These are phyloP conservation scores for Talaromyces piceae DNA, from an alignment of 2,329 filamentous ascomycete species.

Conservation along the genomic window DNA sequence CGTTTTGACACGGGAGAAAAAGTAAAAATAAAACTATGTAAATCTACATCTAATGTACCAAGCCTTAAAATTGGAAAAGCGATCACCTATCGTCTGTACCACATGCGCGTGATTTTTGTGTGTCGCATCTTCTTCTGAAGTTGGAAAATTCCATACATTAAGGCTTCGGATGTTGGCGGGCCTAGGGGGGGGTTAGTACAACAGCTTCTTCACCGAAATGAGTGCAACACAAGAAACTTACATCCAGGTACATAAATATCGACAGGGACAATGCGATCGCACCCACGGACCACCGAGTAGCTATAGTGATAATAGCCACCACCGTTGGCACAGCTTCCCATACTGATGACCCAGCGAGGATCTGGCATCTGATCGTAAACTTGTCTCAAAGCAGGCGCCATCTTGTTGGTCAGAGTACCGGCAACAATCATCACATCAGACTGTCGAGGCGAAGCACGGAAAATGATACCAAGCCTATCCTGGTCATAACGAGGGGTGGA, in stretches of 20 bases:
- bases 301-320: conserved; percentile 86
- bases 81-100: conserved; percentile 44
- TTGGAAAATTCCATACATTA: conserved; percentile 65
- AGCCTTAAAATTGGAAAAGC: background rate
- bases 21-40: background rate
- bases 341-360: conserved; percentile 78
- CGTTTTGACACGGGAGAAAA: too few relatives aligned
- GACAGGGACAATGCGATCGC: conserved; percentile 74
- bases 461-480: conserved; percentile 80
- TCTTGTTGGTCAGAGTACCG: conserved; percentile 86
- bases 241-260: conserved; percentile 81
- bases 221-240: conserved; percentile 40
- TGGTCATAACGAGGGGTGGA: conserved; percentile 87
- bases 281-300: conserved; percentile 70
- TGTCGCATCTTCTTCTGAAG: conserved; percentile 70
- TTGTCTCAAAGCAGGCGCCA: conserved; percentile 80
- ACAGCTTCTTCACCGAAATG: conserved; percentile 10
- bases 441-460: conserved; percentile 76
- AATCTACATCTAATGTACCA: background rate
- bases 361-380: conserved; percentile 96
- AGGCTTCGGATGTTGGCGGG: conserved; percentile 48
- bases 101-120: conserved; percentile 50
- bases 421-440: conserved; percentile 90
- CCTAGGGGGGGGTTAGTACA: conserved; percentile 20
- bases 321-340: conserved; percentile 80